Conservation (phyloP, 108 stramenopile species). For the Pseudonitzschia multistriata region DNA sequence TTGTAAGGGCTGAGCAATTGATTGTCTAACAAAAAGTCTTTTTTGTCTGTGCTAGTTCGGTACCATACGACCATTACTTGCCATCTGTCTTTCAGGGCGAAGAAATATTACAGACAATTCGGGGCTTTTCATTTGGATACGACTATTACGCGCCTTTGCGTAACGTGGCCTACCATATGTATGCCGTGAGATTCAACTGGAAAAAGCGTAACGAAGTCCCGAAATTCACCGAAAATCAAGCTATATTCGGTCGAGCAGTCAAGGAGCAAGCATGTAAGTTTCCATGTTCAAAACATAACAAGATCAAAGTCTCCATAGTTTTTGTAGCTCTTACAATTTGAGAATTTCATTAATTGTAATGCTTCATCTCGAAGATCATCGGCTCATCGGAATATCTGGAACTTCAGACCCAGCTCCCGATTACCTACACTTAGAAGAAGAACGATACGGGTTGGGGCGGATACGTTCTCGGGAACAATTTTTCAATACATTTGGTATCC, state of each 20-base stretch:
- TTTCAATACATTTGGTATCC: conserved; percentile 54
- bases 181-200: conserved; percentile 6
- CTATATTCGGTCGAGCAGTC: conserved; percentile 16
- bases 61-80: conserved; percentile 26
- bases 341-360: background rate
- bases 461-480: conserved; percentile 41
- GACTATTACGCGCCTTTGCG: conserved; percentile 70
- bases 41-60: conserved; percentile 15
- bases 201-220: conserved; percentile 18
- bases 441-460: conserved; percentile 47
- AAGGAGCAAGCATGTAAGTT: conserved; percentile 36
- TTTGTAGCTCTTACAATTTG: background rate
- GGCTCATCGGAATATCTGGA: conserved; percentile 1
- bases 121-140: conserved; percentile 75
- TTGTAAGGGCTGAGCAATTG: background rate
- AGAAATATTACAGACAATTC: conserved; percentile 58
- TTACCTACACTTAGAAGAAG: conserved; percentile 28
- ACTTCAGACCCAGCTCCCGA: conserved; percentile 10
- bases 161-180: conserved; percentile 55
- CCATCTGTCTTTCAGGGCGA: conserved; percentile 62
- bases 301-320: background rate
- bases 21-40: conserved; percentile 3
- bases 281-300: conserved; percentile 26
- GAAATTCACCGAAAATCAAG: conserved; percentile 34
- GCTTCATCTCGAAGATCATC: background rate